A percentile compares a stretch with the other conserved stretches of the same genome.
Conservation (phyloP, 2,329 filamentous ascomycete genomes). For the Fusarium nisikadoi region DNA sequence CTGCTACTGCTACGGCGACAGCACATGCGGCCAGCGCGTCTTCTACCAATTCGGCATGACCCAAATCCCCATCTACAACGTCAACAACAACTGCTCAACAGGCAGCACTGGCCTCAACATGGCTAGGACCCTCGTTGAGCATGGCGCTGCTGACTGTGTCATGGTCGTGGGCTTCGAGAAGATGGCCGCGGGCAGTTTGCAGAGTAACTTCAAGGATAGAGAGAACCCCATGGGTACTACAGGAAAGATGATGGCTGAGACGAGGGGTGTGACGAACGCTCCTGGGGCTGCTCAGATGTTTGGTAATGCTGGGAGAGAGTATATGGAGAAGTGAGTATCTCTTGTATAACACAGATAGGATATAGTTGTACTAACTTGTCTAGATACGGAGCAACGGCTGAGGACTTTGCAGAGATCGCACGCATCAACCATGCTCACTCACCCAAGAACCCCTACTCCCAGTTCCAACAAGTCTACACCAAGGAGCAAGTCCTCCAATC, state of each 20-base stretch:
- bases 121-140: constrained; percentile 80
- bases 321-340: constrained; percentile 83
- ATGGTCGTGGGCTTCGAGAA: constrained; percentile 97
- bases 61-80: constrained; percentile 94
- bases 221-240: constrained; percentile 81
- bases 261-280: constrained; percentile 81
- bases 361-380: constrained; percentile 14
- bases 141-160: constrained; percentile 87
- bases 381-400: constrained; percentile 81
- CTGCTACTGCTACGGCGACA: constrained; percentile 99
- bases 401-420: constrained; percentile 95
- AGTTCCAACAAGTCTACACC: constrained; percentile 93
- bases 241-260: constrained; percentile 82
- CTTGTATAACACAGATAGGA: background rate
- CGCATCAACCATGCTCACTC: constrained; percentile 94
- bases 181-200: constrained; percentile 92
- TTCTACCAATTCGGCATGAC: constrained; percentile 99
- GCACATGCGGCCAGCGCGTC: constrained; percentile 92
- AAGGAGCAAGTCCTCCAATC: constrained; percentile 82
- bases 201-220: constrained; percentile 86
- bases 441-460: constrained; percentile 94
- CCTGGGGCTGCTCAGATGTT: constrained; percentile 94
- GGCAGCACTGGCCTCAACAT: constrained; percentile 92
- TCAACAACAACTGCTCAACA: constrained; percentile 98
- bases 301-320: constrained; percentile 91